Conservation (phyloP, 139 green algal species). For the Chlamydomonas eustigma region DNA sequence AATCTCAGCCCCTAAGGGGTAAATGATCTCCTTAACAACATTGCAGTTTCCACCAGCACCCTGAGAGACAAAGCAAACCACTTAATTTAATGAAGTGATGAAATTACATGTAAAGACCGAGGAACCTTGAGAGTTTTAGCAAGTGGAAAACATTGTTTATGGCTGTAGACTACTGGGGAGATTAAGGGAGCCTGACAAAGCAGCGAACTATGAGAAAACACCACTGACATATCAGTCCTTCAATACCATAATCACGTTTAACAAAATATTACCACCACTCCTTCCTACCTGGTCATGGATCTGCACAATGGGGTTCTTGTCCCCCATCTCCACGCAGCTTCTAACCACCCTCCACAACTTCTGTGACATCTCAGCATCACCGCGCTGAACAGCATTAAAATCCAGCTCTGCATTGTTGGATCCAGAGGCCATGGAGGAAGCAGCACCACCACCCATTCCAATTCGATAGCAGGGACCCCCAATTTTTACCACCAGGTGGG, state of each 20-base stretch:
- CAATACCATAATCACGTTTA: neutral
- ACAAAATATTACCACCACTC: too few species aligned
- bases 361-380: conserved; percentile 95
- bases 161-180: too few species aligned
- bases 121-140: too few species aligned
- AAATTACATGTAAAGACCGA: too few species aligned
- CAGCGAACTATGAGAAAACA: too few species aligned
- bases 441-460: conserved; percentile 96
- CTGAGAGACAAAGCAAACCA: conserved; percentile 53
- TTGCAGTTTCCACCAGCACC: conserved; percentile 99
- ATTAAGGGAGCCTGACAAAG: too few species aligned
- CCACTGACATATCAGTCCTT: neutral
- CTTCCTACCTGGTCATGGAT: conserved; percentile 72
- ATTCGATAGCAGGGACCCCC: conserved; percentile 97
- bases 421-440: conserved; percentile 70
- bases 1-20: conserved; percentile 92
- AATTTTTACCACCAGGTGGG: conserved; percentile 98
- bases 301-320: conserved; percentile 91
- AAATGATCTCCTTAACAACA: conserved; percentile 99
- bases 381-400: conserved; percentile 98
- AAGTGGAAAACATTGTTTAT: too few species aligned
- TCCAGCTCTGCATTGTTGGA: conserved; percentile 89
- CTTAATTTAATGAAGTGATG: too few species aligned
- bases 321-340: conserved; percentile 92
- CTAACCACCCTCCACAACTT: conserved; percentile 99